A percentile compares a stretch with the other conserved stretches of the same genome.
phyloP scores from a whole-genome alignment of 2,329 filamentous ascomycete genomes.

The Cladosporium sp. region DNA sequence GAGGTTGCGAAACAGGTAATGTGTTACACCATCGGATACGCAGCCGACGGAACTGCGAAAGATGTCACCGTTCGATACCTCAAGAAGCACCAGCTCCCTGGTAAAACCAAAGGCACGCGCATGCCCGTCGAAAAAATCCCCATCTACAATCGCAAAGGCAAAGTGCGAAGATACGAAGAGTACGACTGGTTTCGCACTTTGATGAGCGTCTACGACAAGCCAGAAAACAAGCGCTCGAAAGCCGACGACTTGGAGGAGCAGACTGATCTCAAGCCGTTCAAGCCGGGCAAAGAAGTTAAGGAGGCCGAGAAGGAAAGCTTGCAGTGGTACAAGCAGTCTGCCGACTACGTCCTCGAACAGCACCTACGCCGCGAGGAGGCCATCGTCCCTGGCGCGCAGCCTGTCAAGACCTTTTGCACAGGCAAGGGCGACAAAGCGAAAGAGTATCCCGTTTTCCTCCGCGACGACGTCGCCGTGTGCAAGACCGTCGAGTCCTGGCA shows the following conservation, averaged over 20 bases:
- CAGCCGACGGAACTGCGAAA: conserved; percentile 79
- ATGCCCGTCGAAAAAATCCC: conserved; percentile 74
- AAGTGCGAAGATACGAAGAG: conserved; percentile 67
- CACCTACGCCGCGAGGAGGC: conserved; percentile 92
- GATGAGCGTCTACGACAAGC: conserved; percentile 65
- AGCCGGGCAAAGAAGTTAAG: conserved; percentile 53
- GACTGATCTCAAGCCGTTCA: conserved; percentile 66
- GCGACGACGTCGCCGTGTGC: conserved; percentile 74
- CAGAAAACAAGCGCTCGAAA: conserved; percentile 52
- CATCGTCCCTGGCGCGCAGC: conserved; percentile 59
- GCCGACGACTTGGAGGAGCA: conserved; percentile 74
- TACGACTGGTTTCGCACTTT: conserved; percentile 84
- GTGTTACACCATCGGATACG: conserved; percentile 80
- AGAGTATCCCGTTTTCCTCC: conserved; percentile 72
- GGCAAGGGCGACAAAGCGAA: conserved; percentile 67
- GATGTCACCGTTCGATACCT: conserved; percentile 92
- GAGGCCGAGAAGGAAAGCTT: conserved; percentile 52
- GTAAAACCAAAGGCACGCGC: conserved; percentile 80
- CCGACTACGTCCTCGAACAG: conserved; percentile 76
- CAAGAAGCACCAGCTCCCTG: conserved; percentile 72
- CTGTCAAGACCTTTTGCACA: conserved; percentile 68
- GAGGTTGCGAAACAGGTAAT: conserved; percentile 85
- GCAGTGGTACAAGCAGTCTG: conserved; percentile 79
- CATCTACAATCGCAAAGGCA: conserved; percentile 69
- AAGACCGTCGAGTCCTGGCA: conserved; percentile 97